These are phyloP conservation scores for Russula emetica DNA, from an alignment of 768 basidiomycete species.

Conservation along the genomic window DNA sequence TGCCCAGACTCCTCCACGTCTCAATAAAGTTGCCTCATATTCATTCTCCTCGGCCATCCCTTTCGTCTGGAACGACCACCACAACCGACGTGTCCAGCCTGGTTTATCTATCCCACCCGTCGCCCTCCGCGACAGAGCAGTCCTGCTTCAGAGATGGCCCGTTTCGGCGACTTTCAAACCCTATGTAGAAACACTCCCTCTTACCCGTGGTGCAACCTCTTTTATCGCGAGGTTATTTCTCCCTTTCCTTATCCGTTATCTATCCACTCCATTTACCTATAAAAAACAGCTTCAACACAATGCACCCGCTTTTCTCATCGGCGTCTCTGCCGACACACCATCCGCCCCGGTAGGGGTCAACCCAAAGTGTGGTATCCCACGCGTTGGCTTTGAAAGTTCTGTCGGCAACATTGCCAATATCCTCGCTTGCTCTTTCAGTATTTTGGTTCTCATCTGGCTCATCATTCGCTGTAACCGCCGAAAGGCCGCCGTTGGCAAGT, in stretches of 20 bases:
- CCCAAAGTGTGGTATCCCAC: slow-evolving; percentile 71
- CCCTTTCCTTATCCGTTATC: slow-evolving; percentile 22
- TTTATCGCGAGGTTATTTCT: slow-evolving; percentile 72
- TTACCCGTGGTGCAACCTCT: slow-evolving; percentile 92
- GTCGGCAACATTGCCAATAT: slow-evolving; percentile 87
- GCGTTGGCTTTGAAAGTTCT: slow-evolving; percentile 51
- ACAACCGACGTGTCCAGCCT: neutral
- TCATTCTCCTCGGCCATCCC: too few relatives aligned
- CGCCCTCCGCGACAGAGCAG: slow-evolving; percentile 8
- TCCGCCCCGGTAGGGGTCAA: slow-evolving; percentile 81
- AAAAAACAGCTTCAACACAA: slow-evolving; percentile 34
- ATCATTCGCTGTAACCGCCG: slow-evolving; percentile 56
- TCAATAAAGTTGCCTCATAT: neutral
- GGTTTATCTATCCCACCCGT: neutral
- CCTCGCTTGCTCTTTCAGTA: slow-evolving; percentile 69
- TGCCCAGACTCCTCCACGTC: slow-evolving; percentile 1
- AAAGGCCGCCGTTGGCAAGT: slow-evolving; percentile 80
- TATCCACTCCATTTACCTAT: slow-evolving; percentile 11
- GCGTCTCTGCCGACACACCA: slow-evolving; percentile 41
- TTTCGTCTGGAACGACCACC: slow-evolving; percentile 3
- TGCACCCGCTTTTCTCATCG: slow-evolving; percentile 37
- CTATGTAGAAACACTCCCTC: slow-evolving; percentile 68
- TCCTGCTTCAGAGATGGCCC: slow-evolving; percentile 40
- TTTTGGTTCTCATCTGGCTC: slow-evolving; percentile 56
- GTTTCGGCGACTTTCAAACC: slow-evolving; percentile 69